phyloP scores from a whole-genome alignment of 1,284 basidiomycete species.

The Pseudozyma flocculosa region DNA sequence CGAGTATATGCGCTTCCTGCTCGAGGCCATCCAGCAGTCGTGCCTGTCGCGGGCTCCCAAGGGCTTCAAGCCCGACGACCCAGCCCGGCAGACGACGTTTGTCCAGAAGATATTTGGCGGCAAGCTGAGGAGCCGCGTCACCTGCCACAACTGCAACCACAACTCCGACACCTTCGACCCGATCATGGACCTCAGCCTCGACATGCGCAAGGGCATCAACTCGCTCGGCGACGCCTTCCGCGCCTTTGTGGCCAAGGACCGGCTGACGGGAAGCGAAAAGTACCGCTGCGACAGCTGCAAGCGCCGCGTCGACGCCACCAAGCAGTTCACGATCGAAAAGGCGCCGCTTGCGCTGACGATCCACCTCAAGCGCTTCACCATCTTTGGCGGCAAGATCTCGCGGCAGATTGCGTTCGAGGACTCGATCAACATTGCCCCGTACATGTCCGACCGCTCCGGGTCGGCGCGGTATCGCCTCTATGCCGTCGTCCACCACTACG shows the following conservation, averaged over 20 bases:
- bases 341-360: slow-evolving; percentile 88
- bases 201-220: slow-evolving; percentile 63
- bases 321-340: slow-evolving; percentile 81
- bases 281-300: slow-evolving; percentile 98
- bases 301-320: slow-evolving; percentile 79
- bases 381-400: slow-evolving; percentile 69
- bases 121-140: slow-evolving; percentile 84
- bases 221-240: slow-evolving; percentile 74
- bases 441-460: slow-evolving; percentile 70
- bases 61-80: slow-evolving; percentile 62
- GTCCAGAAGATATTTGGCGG: slow-evolving; percentile 94
- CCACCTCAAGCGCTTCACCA: slow-evolving; percentile 94
- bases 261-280: slow-evolving; percentile 85
- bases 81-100: slow-evolving; percentile 85
- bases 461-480: slow-evolving; percentile 78
- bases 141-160: slow-evolving; percentile 78
- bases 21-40: slow-evolving; percentile 86
- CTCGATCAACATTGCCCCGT: slow-evolving; percentile 71
- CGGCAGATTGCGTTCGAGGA: slow-evolving; percentile 78
- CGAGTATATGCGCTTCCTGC: slow-evolving; percentile 91
- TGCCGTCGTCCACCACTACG: slow-evolving; percentile 89
- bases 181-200: slow-evolving; percentile 76
- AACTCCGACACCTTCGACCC: slow-evolving; percentile 96
- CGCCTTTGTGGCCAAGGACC: slow-evolving; percentile 79
- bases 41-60: slow-evolving; percentile 72